Base-by-base conservation (phyloP, 2,329 filamentous ascomycete species). In the Simplicillium sp. region DNA sequence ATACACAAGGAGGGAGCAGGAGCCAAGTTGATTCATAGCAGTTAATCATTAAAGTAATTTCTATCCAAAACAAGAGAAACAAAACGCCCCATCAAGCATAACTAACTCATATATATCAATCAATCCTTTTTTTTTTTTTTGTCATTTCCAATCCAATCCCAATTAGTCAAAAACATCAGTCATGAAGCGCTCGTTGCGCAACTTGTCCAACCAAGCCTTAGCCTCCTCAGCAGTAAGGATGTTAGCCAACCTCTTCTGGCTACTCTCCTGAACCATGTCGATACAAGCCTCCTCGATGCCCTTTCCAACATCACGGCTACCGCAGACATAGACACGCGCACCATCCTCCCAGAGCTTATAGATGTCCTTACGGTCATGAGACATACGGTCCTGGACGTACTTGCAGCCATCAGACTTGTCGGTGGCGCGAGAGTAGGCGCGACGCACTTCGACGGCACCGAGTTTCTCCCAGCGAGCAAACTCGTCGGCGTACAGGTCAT, bases 241-340 rank as follows among this genome's bases (percentile, higher is more conserved):
- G 7, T 54, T 54, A 11, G 45, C 53, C 1, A 53, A 49, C 20
- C 53, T 53, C 44, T 55, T 56, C 44, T 49, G 48, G 40, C 52
- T 52, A 11, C 47, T 50, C 39, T 62, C 58, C 18, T 59, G 50
- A 6, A 63, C 57, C 17, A 66, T 56, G 38, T 50, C 52, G 13
- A 66, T 42, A 36, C 53, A 58, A 4, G 61, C 60, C 6, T 63
- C 61, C 44, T 65, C 62, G 13, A 77, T 61, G 0, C 60, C 71
- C 39, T 67, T 64, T 14, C 69, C 71, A 1, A 78, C 61, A 12
- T 60, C 61, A 4, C 65, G 61, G 34, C 73, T 76, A 4, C 82
- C 82, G 53, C 82, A 87, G 2, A 84, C 71, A 50, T 75, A 86
- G 1, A 82, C 59, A 50, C 73, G 72, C 0, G 79, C 68, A 4